A percentile compares a stretch with the other conserved stretches of the same genome.
Conservation (phyloP, 148 eudicot genomes). For the Chenopodium formosanum region DNA sequence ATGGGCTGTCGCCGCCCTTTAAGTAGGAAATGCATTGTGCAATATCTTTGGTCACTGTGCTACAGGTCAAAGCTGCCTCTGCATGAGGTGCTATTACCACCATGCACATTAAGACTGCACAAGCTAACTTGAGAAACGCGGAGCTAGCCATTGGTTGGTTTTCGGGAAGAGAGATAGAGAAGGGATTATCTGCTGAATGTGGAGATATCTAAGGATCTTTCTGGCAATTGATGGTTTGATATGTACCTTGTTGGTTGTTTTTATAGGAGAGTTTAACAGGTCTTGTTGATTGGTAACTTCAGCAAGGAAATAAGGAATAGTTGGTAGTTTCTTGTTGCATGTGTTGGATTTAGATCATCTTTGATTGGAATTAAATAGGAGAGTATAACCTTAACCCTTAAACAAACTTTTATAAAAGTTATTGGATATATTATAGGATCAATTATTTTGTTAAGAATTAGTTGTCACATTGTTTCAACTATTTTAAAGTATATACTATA, state of each 20-base stretch:
- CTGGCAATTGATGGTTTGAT: neutral
- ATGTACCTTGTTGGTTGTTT: neutral
- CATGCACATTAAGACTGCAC: slow-evolving; percentile 12
- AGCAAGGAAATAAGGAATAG: neutral
- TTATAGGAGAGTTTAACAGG: slow-evolving; percentile 9
- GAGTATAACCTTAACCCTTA: neutral
- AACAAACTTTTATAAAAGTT: neutral
- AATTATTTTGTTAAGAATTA: too few relatives aligned
- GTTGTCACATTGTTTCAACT: neutral
- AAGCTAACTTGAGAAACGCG: slow-evolving; percentile 14
- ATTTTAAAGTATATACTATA: too few relatives aligned
- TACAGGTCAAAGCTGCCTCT: slow-evolving; percentile 12
- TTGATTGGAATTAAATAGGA: neutral
- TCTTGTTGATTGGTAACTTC: neutral
- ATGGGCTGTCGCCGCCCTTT: slow-evolving; percentile 2
- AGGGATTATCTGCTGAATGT: neutral
- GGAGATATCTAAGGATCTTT: neutral
- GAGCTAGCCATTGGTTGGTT: slow-evolving; percentile 24
- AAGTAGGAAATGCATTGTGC: slow-evolving; percentile 37
- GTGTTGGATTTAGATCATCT: neutral
- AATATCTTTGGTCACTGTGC: slow-evolving; percentile 23
- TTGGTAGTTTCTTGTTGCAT: slow-evolving; percentile 15
- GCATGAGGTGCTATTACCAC: slow-evolving; percentile 5
- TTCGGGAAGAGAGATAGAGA: neutral
- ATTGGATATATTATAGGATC: neutral